Conservation (phyloP, 116 monocot species). For the Thalassia testudinum region DNA sequence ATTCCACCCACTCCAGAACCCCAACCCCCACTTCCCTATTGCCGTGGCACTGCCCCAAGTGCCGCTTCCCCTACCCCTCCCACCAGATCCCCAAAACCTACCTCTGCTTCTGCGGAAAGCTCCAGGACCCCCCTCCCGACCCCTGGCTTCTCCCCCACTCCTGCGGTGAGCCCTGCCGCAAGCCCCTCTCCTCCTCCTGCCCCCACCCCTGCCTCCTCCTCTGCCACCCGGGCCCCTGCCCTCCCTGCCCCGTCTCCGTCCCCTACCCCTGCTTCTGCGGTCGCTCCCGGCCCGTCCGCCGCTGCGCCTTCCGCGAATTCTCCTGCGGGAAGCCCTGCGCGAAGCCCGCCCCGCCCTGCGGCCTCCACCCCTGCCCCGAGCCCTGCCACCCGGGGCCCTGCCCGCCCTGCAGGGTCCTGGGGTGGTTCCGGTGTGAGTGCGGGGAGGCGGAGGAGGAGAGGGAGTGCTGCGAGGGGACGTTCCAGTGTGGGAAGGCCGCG, state of each 20-base stretch:
- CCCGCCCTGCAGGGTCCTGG: conserved; percentile 54
- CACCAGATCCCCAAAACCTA: conserved; percentile 37
- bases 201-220: conserved; percentile 78
- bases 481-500: conserved; percentile 27
- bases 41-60: conserved; percentile 84
- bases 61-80: conserved; percentile 37
- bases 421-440: conserved; percentile 32
- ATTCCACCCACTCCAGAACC: conserved; percentile 9
- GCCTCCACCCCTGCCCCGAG: conserved; percentile 41
- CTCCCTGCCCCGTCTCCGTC: conserved; percentile 68
- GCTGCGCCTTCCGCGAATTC: conserved; percentile 59
- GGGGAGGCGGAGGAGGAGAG: conserved; percentile 43
- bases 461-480: conserved; percentile 45
- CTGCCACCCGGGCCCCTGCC: conserved; percentile 93
- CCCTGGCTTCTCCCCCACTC: conserved; percentile 96
- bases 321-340: conserved; percentile 41
- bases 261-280: conserved; percentile 71
- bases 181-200: conserved; percentile 25
- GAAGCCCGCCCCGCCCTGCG: conserved; percentile 25
- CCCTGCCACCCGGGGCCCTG: conserved; percentile 60
- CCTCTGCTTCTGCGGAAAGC: conserved; percentile 75
- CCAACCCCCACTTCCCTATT: conserved; percentile 5
- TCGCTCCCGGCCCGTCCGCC: conserved; percentile 26
- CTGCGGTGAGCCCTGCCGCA: conserved; percentile 62
- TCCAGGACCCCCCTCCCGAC: conserved; percentile 42